A percentile compares a stretch with the other conserved stretches of the same genome.
phyloP scores from a whole-genome alignment of 2,329 filamentous ascomycete species.

The Herpotrichia juniperi region DNA sequence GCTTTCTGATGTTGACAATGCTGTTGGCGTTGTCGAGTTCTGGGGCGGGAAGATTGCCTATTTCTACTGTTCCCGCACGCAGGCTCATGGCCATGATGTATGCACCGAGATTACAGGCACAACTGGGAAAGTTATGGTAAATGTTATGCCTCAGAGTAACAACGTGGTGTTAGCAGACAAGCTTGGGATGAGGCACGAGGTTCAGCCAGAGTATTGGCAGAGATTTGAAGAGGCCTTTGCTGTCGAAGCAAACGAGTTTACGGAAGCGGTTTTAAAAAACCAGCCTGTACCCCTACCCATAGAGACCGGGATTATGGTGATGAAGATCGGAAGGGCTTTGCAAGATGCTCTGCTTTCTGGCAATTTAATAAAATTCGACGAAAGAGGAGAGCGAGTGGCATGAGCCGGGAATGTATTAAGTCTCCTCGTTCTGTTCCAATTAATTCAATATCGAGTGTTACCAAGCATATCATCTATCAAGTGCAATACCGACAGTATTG shows the following conservation, averaged over 20 bases:
- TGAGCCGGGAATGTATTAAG: too few species aligned
- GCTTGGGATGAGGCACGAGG: conserved; percentile 37
- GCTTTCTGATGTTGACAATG: neutral
- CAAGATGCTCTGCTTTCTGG: too few species aligned
- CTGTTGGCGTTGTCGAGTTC: conserved; percentile 1
- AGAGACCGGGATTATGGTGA: conserved; percentile 28
- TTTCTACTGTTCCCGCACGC: neutral
- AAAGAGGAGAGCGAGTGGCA: too few species aligned
- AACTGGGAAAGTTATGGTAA: conserved; percentile 51
- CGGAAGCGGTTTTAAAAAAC: conserved; percentile 31
- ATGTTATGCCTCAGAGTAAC: conserved; percentile 20
- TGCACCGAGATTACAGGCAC: conserved; percentile 24
- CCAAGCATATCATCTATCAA: too few species aligned
- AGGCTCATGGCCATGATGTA: conserved; percentile 1
- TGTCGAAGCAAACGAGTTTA: conserved; percentile 42
- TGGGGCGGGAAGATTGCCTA: conserved; percentile 1
- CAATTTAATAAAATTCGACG: too few species aligned
- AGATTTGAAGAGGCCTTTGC: conserved; percentile 44
- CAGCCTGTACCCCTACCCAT: conserved; percentile 35
- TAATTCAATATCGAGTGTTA: too few species aligned
- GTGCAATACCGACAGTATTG: too few species aligned
- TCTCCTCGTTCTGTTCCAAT: too few species aligned
- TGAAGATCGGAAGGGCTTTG: conserved; percentile 39
- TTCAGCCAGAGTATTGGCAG: conserved; percentile 43
- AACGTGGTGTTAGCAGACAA: conserved; percentile 34